Conservation (phyloP, 768 basidiomycete genomes). For the Boletus speciosus region DNA sequence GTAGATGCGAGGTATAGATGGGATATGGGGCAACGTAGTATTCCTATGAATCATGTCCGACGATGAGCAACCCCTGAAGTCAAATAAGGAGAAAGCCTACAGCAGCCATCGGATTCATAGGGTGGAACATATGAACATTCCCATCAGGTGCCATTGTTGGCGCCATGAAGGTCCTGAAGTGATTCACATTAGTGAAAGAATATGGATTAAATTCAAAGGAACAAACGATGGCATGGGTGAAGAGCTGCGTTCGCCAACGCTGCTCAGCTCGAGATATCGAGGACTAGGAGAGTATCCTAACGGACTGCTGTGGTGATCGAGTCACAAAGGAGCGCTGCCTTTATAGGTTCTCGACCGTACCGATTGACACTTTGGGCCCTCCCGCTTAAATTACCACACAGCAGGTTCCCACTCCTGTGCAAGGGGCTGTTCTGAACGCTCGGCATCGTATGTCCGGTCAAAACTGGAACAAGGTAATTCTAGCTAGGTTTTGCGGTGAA, state of each 20-base stretch:
- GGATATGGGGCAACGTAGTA: background rate
- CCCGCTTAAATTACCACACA: constrained; percentile 10
- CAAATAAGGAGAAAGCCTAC: constrained; percentile 7
- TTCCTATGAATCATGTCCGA: constrained; percentile 5
- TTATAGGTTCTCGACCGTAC: constrained; percentile 18
- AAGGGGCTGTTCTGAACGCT: constrained; percentile 8
- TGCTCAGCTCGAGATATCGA: background rate
- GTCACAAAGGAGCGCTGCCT: constrained; percentile 1
- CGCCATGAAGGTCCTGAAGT: constrained; percentile 6
- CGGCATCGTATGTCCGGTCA: constrained; percentile 5
- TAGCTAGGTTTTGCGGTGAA: background rate
- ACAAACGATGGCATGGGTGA: constrained; percentile 7
- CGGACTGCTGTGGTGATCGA: constrained; percentile 9
- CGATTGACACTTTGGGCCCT: background rate
- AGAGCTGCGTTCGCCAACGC: background rate
- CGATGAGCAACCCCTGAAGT: background rate
- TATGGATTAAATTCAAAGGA: background rate
- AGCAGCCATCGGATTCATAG: background rate
- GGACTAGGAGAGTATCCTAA: background rate
- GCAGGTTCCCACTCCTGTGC: constrained; percentile 21
- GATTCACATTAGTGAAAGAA: background rate
- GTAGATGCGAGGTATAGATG: background rate
- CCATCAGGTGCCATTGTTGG: background rate
- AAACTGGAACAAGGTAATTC: background rate
- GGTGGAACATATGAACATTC: background rate